Percentiles rank a stretch among this genome's conserved stretches.
Conservation (phyloP, 2,329 filamentous ascomycete genomes). For the Aspergillus neoniger region DNA sequence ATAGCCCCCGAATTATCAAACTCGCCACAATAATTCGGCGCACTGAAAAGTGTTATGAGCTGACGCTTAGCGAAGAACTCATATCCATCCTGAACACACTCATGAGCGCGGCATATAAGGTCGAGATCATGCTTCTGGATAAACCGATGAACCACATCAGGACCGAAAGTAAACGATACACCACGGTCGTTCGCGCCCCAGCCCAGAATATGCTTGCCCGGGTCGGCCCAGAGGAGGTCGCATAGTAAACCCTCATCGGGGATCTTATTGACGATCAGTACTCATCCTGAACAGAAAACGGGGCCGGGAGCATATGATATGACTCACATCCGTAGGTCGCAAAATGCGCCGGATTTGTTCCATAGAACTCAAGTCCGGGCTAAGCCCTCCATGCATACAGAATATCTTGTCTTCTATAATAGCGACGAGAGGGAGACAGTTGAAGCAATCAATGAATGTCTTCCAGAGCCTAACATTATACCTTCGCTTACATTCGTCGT, state of each 20-base stretch:
- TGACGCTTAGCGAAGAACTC: slow-evolving; percentile 99
- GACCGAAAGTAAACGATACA: slow-evolving; percentile 97
- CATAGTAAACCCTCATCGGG: slow-evolving; percentile 96
- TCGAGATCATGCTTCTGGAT: slow-evolving; percentile 99
- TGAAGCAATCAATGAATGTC: slow-evolving; percentile 70
- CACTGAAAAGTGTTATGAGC: slow-evolving; percentile 62
- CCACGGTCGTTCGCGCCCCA: slow-evolving; percentile 99
- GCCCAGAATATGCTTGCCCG: slow-evolving; percentile 97
- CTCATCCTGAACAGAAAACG: background rate
- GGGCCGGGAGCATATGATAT: background rate
- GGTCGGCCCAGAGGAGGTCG: slow-evolving; percentile 97
- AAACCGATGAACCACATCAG: slow-evolving; percentile 95
- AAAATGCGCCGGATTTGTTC: slow-evolving; percentile 99
- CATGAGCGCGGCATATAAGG: slow-evolving; percentile 95
- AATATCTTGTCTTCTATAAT: slow-evolving; percentile 50
- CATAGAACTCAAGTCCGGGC: slow-evolving; percentile 98
- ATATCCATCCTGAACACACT: slow-evolving; percentile 98
- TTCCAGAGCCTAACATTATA: background rate
- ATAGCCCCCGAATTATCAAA: background rate
- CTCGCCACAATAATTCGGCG: background rate
- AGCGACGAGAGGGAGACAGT: background rate
- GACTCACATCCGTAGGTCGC: slow-evolving; percentile 94
- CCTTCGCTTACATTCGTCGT: background rate
- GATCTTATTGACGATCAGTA: slow-evolving; percentile 63
- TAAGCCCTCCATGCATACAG: slow-evolving; percentile 98